These are phyloP conservation scores for Gynandropsis gynandra DNA, from an alignment of 345 rosid genomes.

Conservation along the genomic window DNA sequence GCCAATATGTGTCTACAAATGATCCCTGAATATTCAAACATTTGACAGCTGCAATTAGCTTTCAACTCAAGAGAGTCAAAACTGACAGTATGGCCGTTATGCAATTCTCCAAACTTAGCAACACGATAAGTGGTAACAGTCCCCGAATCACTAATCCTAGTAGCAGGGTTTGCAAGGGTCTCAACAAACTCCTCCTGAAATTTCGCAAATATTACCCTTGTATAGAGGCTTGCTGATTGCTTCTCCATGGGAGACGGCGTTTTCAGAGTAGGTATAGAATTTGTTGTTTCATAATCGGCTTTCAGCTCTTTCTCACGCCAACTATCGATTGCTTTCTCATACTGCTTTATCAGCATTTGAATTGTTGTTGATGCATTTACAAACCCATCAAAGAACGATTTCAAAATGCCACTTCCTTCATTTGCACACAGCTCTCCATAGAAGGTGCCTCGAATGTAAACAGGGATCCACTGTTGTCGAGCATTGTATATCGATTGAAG, in stretches of 20 bases:
- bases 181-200: conserved; percentile 61
- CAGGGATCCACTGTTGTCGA: conserved; percentile 61
- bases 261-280: conserved; percentile 38
- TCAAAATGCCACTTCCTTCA: conserved; percentile 31
- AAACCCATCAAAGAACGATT: conserved; percentile 40
- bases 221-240: conserved; percentile 48
- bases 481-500: conserved; percentile 42
- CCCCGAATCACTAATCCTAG: conserved; percentile 44
- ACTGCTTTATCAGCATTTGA: conserved; percentile 40
- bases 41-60: no score
- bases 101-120: conserved; percentile 58
- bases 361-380: conserved; percentile 43
- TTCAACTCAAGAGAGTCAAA: conserved; percentile 48
- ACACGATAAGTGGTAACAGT: conserved; percentile 37
- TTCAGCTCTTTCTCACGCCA: conserved; percentile 58
- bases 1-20: conserved; percentile 56
- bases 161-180: conserved; percentile 56
- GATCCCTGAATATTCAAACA: conserved; percentile 60
- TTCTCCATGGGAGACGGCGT: conserved; percentile 70
- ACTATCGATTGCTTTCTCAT: conserved; percentile 47
- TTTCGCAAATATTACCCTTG: conserved; percentile 46
- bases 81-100: conserved; percentile 40
- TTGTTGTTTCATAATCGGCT: conserved; percentile 51
- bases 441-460: conserved; percentile 40
- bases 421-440: conserved; percentile 45